Conservation (phyloP, 1,284 basidiomycete genomes). For the Sphaerobolus stellatus region DNA sequence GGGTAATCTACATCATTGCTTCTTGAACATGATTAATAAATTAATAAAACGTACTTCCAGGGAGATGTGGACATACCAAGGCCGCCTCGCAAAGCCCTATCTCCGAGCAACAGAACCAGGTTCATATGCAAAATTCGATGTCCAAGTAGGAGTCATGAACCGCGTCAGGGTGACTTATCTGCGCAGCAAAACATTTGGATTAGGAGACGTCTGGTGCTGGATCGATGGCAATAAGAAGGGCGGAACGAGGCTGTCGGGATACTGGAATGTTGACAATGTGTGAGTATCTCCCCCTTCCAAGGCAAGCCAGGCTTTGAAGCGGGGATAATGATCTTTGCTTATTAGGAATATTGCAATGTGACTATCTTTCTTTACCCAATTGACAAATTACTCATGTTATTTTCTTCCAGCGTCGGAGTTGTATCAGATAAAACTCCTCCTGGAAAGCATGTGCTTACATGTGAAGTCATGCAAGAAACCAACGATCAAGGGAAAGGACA, state of each 20-base stretch:
- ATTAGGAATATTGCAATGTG: constrained; percentile 9
- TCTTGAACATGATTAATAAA: background rate
- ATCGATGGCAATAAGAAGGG: constrained; percentile 38
- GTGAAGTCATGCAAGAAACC: constrained; percentile 33
- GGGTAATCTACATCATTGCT: background rate
- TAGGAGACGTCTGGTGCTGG: constrained; percentile 40
- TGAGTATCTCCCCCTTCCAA: constrained; percentile 15
- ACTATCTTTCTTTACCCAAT: background rate
- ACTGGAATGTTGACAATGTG: constrained; percentile 34
- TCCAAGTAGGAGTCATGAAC: constrained; percentile 12
- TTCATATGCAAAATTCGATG: constrained; percentile 14
- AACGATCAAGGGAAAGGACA: constrained; percentile 34
- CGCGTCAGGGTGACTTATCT: constrained; percentile 40
- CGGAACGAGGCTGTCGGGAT: constrained; percentile 30
- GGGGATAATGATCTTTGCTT: constrained; percentile 4
- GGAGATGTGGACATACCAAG: constrained; percentile 11
- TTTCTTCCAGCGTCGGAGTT: constrained; percentile 29
- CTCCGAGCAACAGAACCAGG: constrained; percentile 16
- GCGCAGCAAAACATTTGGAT: constrained; percentile 34
- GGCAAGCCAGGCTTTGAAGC: background rate
- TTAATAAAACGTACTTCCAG: constrained; percentile 2
- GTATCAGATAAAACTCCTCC: constrained; percentile 38
- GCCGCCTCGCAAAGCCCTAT: constrained; percentile 11
- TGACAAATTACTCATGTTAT: background rate
- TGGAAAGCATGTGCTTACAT: constrained; percentile 35